phyloP scores from a whole-genome alignment of 192 early-diverging fungal genomes.

The Kappamyces sp. region DNA sequence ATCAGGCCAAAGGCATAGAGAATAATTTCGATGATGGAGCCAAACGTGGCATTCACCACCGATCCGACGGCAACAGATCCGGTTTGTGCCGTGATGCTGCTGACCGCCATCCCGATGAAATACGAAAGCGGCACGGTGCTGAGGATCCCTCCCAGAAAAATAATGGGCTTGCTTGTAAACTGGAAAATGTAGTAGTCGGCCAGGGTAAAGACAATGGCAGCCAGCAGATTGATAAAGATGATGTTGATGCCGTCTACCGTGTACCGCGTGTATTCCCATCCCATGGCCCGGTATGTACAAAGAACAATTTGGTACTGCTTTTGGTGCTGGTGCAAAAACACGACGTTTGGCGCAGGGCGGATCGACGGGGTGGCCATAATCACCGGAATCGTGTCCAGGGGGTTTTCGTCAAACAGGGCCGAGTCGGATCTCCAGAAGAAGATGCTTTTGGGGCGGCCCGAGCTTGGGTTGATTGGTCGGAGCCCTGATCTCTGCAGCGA shows the following conservation, averaged over 20 bases:
- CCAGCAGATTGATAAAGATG: slow-evolving; percentile 87
- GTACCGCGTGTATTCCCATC: slow-evolving; percentile 95
- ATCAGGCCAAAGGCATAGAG: slow-evolving; percentile 85
- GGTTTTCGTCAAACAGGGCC: too few relatives aligned
- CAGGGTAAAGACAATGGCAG: slow-evolving; percentile 76
- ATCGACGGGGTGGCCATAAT: too few relatives aligned
- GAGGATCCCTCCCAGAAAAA: slow-evolving; percentile 65
- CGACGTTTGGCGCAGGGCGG: too few relatives aligned
- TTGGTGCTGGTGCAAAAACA: not conserved
- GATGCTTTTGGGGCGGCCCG: not conserved
- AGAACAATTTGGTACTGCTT: slow-evolving; percentile 63
- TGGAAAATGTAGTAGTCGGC: slow-evolving; percentile 70
- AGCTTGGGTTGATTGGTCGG: too few relatives aligned
- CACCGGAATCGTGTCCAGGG: too few relatives aligned
- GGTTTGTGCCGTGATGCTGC: slow-evolving; percentile 94
- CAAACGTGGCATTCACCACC: slow-evolving; percentile 97
- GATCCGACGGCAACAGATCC: slow-evolving; percentile 82
- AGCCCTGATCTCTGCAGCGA: too few relatives aligned
- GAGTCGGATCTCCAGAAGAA: not conserved
- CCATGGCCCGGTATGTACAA: slow-evolving; percentile 82
- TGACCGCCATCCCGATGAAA: slow-evolving; percentile 95
- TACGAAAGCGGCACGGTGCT: slow-evolving; percentile 89
- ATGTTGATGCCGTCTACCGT: slow-evolving; percentile 96
- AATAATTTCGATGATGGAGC: slow-evolving; percentile 92
- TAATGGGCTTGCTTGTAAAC: slow-evolving; percentile 49